These are phyloP conservation scores for Thuja plicata DNA, from an alignment of 83 land plant genomes.

Conservation along the genomic window DNA sequence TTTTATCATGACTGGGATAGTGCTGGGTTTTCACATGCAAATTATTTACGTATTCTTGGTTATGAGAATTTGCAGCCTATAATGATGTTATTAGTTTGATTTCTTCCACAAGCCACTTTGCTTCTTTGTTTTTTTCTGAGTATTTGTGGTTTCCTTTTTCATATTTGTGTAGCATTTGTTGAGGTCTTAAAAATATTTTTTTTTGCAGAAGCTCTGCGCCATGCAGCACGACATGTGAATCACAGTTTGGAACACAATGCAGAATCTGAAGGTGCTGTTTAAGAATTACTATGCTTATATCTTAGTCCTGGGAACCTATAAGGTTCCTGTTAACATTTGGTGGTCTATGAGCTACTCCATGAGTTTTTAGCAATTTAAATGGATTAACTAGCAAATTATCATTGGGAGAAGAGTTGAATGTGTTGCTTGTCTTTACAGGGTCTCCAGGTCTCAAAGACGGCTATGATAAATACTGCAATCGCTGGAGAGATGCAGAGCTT, in stretches of 20 bases:
- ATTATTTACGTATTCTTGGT: background rate
- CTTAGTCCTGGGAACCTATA: background rate
- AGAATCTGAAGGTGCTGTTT: background rate
- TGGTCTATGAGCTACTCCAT: background rate
- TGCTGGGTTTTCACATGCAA: background rate
- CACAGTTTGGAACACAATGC: background rate
- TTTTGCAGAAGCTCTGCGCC: background rate
- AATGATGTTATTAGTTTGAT: background rate
- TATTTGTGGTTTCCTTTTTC: background rate
- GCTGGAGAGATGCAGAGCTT: constrained; percentile 18
- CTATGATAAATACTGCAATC: constrained; percentile 10
- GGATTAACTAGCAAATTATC: background rate
- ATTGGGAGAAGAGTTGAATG: background rate
- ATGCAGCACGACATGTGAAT: background rate
- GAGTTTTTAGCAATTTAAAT: background rate
- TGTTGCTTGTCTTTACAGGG: constrained; percentile 21
- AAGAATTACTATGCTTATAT: background rate
- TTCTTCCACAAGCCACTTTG: background rate
- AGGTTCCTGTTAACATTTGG: background rate
- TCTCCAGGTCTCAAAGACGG: constrained; percentile 15
- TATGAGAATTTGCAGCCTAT: background rate
- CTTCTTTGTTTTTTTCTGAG: background rate
- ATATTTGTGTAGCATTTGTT: background rate
- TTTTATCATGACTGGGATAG: background rate
- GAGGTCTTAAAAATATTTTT: background rate